Percentiles rank a stretch among this genome's conserved stretches.
phyloP scores from a whole-genome alignment of 2,329 filamentous ascomycete species.

The Grosmannia penicillata region DNA sequence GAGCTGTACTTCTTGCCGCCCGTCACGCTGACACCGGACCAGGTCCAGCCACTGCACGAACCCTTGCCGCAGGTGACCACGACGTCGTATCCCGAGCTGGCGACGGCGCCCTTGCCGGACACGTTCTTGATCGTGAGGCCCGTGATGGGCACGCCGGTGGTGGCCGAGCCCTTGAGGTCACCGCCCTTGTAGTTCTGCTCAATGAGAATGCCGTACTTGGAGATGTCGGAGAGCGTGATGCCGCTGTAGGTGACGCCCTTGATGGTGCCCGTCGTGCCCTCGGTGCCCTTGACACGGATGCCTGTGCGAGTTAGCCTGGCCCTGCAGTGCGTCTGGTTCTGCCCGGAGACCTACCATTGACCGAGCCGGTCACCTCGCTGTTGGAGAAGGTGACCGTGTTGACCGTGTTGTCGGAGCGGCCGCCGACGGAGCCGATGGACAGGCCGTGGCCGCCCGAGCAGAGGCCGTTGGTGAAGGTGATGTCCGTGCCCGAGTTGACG shows the following conservation, averaged over 20 bases:
- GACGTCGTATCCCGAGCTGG: constrained; percentile 20
- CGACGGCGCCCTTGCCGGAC: constrained; percentile 19
- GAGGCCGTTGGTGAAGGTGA: constrained; percentile 24
- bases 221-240: constrained; percentile 33
- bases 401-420: constrained; percentile 37
- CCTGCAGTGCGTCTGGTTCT: no score
- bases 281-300: constrained; percentile 39
- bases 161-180: constrained; percentile 18
- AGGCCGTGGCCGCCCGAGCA: constrained; percentile 42
- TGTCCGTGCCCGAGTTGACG: constrained; percentile 22
- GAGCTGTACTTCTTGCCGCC: constrained; percentile 17
- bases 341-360: constrained; percentile 16
- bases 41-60: constrained; percentile 21
- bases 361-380: constrained; percentile 5
- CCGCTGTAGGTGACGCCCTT: constrained; percentile 34
- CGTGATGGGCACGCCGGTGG: constrained; percentile 24
- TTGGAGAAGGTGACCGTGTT: constrained; percentile 30
- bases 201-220: constrained; percentile 40
- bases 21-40: constrained; percentile 19
- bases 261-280: constrained; percentile 34
- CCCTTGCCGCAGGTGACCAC: constrained; percentile 20
- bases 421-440: constrained; percentile 28
- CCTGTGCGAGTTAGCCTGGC: neutral
- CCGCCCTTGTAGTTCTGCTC: constrained; percentile 42
- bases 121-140: constrained; percentile 31